Evolutionary conservation across 1,284 basidiomycete species (phyloP), one percentile per base, ranked within the genome.

Genomic region (Sanghuangporus sanghuang): DNA sequence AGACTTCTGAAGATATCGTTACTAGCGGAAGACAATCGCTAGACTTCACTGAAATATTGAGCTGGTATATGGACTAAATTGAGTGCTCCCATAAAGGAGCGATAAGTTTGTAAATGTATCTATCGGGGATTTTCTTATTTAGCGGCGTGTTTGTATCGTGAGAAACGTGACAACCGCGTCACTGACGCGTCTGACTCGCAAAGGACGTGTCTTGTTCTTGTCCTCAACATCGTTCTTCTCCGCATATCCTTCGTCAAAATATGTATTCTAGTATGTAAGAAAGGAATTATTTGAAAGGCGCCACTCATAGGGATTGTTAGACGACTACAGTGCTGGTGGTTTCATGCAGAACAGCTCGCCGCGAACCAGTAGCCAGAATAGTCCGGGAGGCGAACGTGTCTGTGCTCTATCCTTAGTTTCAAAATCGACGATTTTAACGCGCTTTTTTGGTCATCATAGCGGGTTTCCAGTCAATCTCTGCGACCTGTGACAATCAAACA

Each of bases 401-500:
- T 57, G 74, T 67, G 6, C 12, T 18, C 21, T 27, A 58, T 6
- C 3, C 60, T 16, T 12, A 36, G 4, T 60, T 11, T 36, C 49
- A 44, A 16, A 38, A 57, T 18, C 14, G 9, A n/a, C 8, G 63
- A 18, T 59, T 27, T 16, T 32, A 4, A 18, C 8, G 16, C 44
- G 18, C 49, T 48, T 32, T 53, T 53, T 18, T 21, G n/a, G 14
- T 14, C 23, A 77, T 72, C 70, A 76, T 73, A 64, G 85, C 79
- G 75, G 72, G 64, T 53, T 32, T 75, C 81, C 35, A 77, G 80
- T 0, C 85, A 89, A 63, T 89, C 92, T 0, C 74, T 98, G 32
- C 85, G 95, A 53, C 94, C 96, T 5, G 84, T 97, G 53, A 96
- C 93, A 3, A 83, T 95, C 69, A 84, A 87, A 61, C 95, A 97